Conservation (phyloP, 495 filamentous ascomycete genomes). For the Hypoxylon crocopeplum region DNA sequence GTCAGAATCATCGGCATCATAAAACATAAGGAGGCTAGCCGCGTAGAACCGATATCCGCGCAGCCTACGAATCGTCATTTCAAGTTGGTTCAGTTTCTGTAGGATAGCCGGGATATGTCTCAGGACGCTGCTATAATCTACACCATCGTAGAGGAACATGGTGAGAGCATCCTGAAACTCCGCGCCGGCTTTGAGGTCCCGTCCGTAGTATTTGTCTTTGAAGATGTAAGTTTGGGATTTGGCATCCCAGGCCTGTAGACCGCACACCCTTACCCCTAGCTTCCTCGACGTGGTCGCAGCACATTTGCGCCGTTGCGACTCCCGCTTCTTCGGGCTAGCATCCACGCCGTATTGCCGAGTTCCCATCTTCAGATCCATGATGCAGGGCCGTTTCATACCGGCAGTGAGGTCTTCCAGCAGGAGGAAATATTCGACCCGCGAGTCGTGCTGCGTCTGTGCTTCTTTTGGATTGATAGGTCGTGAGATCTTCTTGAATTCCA, state of each 20-base stretch:
- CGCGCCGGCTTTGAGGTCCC: conserved; percentile 82
- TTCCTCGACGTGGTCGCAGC: conserved; percentile 89
- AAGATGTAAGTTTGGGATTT: conserved; percentile 83
- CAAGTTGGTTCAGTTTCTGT: conserved; percentile 79
- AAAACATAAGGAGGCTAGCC: conserved; percentile 90
- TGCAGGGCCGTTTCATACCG: conserved; percentile 94
- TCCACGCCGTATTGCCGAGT: conserved; percentile 99
- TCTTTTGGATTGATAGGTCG: conserved; percentile 75
- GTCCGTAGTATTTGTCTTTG: conserved; percentile 96
- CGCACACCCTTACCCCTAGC: conserved; percentile 91
- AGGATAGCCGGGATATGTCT: conserved; percentile 88
- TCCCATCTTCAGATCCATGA: conserved; percentile 98
- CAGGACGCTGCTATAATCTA: conserved; percentile 74
- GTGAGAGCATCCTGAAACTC: conserved; percentile 91
- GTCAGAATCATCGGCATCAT: conserved; percentile 73
- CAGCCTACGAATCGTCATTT: conserved; percentile 79
- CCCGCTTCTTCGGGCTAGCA: conserved; percentile 87
- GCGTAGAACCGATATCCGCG: conserved; percentile 94
- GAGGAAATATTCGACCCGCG: conserved; percentile 87
- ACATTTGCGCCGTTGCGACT: conserved; percentile 91
- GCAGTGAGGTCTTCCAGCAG: conserved; percentile 96
- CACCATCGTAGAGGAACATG: conserved; percentile 91
- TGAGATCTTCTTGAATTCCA: conserved; percentile 49
- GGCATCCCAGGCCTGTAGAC: conserved; percentile 94
- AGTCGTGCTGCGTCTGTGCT: conserved; percentile 68